phyloP scores from a whole-genome alignment of 2,329 filamentous ascomycete genomes.

The Fusarium pseudoanthophilum region DNA sequence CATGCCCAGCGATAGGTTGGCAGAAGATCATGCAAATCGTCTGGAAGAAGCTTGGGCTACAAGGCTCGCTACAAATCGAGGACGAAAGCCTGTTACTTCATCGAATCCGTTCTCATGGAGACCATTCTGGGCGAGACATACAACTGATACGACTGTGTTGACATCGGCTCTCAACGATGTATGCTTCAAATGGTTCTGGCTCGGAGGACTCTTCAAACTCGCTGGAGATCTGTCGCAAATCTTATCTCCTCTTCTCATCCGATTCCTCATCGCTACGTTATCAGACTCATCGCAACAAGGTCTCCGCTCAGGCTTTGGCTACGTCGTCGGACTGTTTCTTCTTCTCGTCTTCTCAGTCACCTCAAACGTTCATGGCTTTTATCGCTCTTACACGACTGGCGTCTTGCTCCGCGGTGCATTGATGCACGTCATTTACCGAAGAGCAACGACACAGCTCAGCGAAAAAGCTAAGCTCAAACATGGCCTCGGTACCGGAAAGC shows the following conservation, averaged over 20 bases:
- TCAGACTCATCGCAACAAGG: constrained; percentile 16
- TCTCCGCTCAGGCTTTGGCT: constrained; percentile 21
- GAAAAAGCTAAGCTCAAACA: constrained; percentile 32
- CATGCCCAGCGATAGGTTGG: constrained; percentile 17
- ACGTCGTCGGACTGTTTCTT: constrained; percentile 4
- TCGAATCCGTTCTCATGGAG: not conserved
- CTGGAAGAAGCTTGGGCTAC: constrained; percentile 24
- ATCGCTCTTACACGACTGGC: constrained; percentile 16
- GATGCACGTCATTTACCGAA: constrained; percentile 29
- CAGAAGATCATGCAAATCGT: constrained; percentile 19
- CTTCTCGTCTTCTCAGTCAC: constrained; percentile 28
- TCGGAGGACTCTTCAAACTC: constrained; percentile 44
- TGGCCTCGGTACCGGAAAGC: constrained; percentile 41
- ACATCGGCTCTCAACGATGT: constrained; percentile 46
- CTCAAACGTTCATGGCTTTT: constrained; percentile 25
- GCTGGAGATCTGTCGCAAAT: constrained; percentile 39
- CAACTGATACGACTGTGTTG: constrained; percentile 41
- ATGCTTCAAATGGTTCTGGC: constrained; percentile 47
- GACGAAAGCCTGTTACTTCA: not conserved
- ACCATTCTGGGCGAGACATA: constrained; percentile 44
- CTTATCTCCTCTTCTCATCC: constrained; percentile 20
- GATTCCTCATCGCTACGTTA: constrained; percentile 24
- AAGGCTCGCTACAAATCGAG: not conserved
- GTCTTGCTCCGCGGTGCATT: constrained; percentile 15
- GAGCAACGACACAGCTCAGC: constrained; percentile 21